Evolutionary conservation across 2,329 filamentous ascomycete species (phyloP).

Genomic region (Trichoderma sp.): DNA sequence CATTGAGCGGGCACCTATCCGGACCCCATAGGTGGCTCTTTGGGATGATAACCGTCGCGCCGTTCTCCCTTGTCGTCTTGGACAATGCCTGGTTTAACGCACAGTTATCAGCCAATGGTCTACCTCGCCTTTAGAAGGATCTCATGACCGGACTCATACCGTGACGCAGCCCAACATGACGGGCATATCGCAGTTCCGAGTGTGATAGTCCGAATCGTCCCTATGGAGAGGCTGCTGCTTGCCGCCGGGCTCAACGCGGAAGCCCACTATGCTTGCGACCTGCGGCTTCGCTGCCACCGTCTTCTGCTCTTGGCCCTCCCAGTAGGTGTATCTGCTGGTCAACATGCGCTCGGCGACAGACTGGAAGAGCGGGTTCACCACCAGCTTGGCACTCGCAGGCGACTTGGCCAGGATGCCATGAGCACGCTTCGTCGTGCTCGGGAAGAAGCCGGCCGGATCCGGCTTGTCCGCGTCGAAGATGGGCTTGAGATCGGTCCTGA

Average conservation of each 20-base stretch:
- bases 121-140: neutral
- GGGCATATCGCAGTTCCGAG: slow-evolving; percentile 41
- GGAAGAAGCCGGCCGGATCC: slow-evolving; percentile 46
- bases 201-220: slow-evolving; percentile 40
- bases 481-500: slow-evolving; percentile 44
- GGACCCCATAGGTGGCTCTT: slow-evolving; percentile 46
- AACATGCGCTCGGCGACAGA: slow-evolving; percentile 41
- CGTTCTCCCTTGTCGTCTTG: slow-evolving; percentile 46
- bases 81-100: slow-evolving; percentile 38
- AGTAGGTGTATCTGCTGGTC: slow-evolving; percentile 43
- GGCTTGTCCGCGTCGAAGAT: slow-evolving; percentile 42
- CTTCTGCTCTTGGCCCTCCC: slow-evolving; percentile 40
- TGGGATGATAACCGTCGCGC: slow-evolving; percentile 47
- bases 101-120: neutral
- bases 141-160: slow-evolving; percentile 3
- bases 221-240: slow-evolving; percentile 45
- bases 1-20: slow-evolving; percentile 41
- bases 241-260: slow-evolving; percentile 45
- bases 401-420: slow-evolving; percentile 45
- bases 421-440: slow-evolving; percentile 44
- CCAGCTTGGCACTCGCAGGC: slow-evolving; percentile 43
- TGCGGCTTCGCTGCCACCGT: slow-evolving; percentile 43
- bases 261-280: slow-evolving; percentile 43
- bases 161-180: slow-evolving; percentile 44
- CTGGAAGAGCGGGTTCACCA: slow-evolving; percentile 42